Evolutionary conservation across 2,329 filamentous ascomycete species (phyloP).

Genomic region (Sporothrix brasiliensis): DNA sequence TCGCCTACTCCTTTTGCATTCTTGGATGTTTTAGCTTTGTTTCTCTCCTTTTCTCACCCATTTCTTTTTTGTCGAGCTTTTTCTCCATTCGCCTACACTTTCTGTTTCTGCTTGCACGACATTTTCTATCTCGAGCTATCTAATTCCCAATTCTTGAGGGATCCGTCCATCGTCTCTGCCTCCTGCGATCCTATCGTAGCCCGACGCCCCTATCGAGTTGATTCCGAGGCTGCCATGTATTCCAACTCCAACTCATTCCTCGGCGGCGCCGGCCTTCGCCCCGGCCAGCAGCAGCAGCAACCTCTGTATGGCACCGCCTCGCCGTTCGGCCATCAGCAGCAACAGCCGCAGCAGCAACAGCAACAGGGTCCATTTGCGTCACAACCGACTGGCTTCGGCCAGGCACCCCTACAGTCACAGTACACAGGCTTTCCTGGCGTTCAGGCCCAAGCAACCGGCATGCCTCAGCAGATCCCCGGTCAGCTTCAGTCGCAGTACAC

Average conservation of each 20-base stretch:
- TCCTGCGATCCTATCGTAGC: background rate
- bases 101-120: background rate
- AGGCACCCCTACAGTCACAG: constrained; percentile 59
- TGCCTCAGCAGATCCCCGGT: constrained; percentile 59
- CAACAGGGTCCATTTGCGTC: constrained; percentile 60
- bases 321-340: constrained; percentile 49
- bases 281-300: constrained; percentile 62
- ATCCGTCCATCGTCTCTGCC: constrained; percentile 1
- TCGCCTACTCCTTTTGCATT: constrained; percentile 13
- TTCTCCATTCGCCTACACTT: background rate
- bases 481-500: constrained; percentile 69
- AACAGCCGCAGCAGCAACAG: constrained; percentile 47
- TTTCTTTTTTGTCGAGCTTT: constrained; percentile 16
- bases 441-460: constrained; percentile 51
- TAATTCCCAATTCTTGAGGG: background rate
- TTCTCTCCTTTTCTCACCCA: constrained; percentile 26
- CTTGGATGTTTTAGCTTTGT: constrained; percentile 30
- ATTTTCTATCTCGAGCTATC: background rate
- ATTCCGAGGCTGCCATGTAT: constrained; percentile 67
- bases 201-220: constrained; percentile 5
- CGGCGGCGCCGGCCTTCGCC: constrained; percentile 72
- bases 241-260: constrained; percentile 85
- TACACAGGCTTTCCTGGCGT: constrained; percentile 62
- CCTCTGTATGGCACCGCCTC: constrained; percentile 55
- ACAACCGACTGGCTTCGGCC: constrained; percentile 63